A percentile compares a stretch with the other conserved stretches of the same genome.
These are phyloP conservation scores for Camellia oleifera DNA, from an alignment of 179 eudicot genomes.

Conservation along the genomic window DNA sequence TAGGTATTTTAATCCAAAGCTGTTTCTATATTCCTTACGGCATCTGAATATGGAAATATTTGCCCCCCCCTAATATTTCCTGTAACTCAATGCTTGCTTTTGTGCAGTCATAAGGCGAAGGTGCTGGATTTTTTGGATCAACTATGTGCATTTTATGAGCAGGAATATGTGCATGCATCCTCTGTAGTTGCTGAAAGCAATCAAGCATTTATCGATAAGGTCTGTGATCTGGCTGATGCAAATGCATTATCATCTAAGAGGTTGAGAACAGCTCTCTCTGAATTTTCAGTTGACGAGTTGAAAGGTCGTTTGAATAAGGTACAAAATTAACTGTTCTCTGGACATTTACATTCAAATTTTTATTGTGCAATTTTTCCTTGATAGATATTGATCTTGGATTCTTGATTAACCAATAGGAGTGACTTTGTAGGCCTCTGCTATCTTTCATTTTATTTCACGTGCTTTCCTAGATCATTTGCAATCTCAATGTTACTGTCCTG, in stretches of 20 bases:
- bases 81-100: background rate
- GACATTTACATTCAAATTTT: background rate
- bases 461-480: background rate
- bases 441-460: background rate
- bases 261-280: slow-evolving; percentile 46
- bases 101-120: slow-evolving; percentile 72
- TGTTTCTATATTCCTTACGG: background rate
- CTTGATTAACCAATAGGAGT: background rate
- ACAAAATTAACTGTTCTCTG: background rate
- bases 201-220: slow-evolving; percentile 55
- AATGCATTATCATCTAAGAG: slow-evolving; percentile 55
- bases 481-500: background rate
- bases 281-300: slow-evolving; percentile 47
- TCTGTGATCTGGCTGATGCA: slow-evolving; percentile 57
- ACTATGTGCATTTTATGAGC: slow-evolving; percentile 66
- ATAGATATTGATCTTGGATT: background rate
- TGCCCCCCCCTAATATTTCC: background rate
- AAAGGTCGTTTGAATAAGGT: slow-evolving; percentile 69
- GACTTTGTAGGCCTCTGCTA: background rate
- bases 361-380: background rate
- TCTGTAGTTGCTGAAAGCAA: slow-evolving; percentile 39
- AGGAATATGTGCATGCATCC: slow-evolving; percentile 38
- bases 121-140: slow-evolving; percentile 79
- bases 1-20: slow-evolving; percentile 44
- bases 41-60: background rate